Conservation (phyloP, 208 protist species). For the Crithidia sp. region DNA sequence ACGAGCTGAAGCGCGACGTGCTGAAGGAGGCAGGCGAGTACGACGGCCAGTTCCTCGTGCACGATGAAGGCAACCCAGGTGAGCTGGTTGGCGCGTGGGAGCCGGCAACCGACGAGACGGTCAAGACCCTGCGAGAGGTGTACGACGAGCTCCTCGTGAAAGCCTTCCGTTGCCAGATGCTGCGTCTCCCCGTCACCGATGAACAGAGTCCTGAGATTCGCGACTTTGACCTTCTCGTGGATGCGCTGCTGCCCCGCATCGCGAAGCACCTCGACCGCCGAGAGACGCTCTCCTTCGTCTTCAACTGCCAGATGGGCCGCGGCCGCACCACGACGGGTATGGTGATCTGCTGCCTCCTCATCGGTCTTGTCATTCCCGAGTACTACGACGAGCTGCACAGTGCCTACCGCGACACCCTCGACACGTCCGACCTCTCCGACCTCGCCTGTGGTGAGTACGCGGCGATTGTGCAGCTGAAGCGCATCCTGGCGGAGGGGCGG, state of each 20-base stretch:
- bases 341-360: conserved; percentile 88
- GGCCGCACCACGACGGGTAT: conserved; percentile 91
- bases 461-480: conserved; percentile 84
- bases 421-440: conserved; percentile 49
- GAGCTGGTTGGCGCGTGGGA: conserved; percentile 90
- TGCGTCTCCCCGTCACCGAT: conserved; percentile 86
- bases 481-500: conserved; percentile 70
- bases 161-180: conserved; percentile 63
- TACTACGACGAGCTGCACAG: conserved; percentile 88
- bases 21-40: conserved; percentile 80
- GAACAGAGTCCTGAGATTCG: conserved; percentile 83
- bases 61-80: conserved; percentile 85
- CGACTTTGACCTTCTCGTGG: conserved; percentile 82
- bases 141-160: conserved; percentile 68
- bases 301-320: conserved; percentile 92
- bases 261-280: conserved; percentile 69
- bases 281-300: conserved; percentile 88
- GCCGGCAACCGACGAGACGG: conserved; percentile 61
- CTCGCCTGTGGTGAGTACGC: conserved; percentile 74
- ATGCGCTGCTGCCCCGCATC: conserved; percentile 71
- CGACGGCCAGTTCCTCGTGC: conserved; percentile 84
- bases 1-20: conserved; percentile 71
- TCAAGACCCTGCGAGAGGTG: conserved; percentile 84
- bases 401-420: conserved; percentile 67
- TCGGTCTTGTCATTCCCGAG: conserved; percentile 80